Evolutionary conservation across 1,139 yeast genomes (phyloP), one percentile per base, ranked within the genome.

Genomic region (Blastobotrys arbuscula): DNA sequence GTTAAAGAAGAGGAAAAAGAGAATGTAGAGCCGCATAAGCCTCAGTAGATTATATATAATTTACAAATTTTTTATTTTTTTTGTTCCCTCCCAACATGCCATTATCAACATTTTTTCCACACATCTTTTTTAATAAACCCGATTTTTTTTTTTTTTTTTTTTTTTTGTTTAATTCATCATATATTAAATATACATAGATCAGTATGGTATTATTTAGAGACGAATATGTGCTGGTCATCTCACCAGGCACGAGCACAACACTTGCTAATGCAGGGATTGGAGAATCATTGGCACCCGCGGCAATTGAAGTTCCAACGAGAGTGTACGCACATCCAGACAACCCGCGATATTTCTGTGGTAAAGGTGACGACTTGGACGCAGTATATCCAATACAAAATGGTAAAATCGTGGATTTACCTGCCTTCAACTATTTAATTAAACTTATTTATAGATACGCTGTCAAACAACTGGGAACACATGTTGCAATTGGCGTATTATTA

Each of bases 221-320:
- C 67, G 82, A 78, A 54, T 75, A 75, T 63, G 74, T 77, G 57
- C 55, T 69, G 55, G 73, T 63, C 55, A 78, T 90, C 39, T 82
- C 87, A 52, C 88, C 95, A 1, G 96, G 96, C n/a, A 82, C 95
- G 2, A 73, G 71, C 50, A 69, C 76, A 49, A 87, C 97, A 0
- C 70, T 83, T 49, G 86, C 86, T 39, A 84, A 84, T 57, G 82
- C 86, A 63, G 97, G 97, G 1, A 71, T 90, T 39, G 82, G 80
- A 47, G 97, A 90, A 55, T 75, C 87, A 0, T 74, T 87, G 55
- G 70, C 85, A 3, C 89, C 95, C 2, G 95, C 97, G 1, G 78
- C 80, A 42, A 78, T 77, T 56, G 79, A 79, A 52, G 72, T 89
- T 36, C 95, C 96, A 12, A 80, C 96, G 0, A 73, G 74, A 30